phyloP scores from a whole-genome alignment of 768 basidiomycete genomes.

The Podaxis pistillaris region DNA sequence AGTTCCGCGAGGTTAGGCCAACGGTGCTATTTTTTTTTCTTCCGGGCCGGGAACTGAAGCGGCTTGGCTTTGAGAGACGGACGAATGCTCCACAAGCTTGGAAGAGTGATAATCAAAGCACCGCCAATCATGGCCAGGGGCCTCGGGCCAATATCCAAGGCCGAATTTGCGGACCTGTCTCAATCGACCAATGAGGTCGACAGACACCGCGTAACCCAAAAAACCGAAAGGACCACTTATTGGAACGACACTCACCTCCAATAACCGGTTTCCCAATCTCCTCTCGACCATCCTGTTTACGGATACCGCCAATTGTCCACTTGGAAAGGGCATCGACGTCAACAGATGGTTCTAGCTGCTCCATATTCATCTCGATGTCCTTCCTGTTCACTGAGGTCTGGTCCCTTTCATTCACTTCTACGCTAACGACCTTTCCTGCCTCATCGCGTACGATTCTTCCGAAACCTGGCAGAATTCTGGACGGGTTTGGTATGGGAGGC shows the following conservation, averaged over 20 bases:
- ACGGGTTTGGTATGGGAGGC: conserved; percentile 12
- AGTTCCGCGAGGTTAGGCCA: neutral
- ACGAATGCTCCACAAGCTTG: too few relatives aligned
- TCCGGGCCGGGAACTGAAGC: neutral
- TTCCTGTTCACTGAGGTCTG: conserved; percentile 26
- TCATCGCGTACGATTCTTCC: conserved; percentile 84
- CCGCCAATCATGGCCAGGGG: too few relatives aligned
- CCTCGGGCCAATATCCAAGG: too few relatives aligned
- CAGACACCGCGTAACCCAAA: neutral
- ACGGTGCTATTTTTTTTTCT: neutral
- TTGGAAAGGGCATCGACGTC: conserved; percentile 30
- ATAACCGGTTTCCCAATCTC: conserved; percentile 18
- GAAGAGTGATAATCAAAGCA: too few relatives aligned
- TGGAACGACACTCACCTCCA: conserved; percentile 26
- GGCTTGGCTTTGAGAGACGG: neutral
- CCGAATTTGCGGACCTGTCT: too few relatives aligned
- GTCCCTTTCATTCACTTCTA: conserved; percentile 63
- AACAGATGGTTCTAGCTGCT: conserved; percentile 36
- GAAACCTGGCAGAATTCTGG: conserved; percentile 56
- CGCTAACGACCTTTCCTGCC: conserved; percentile 67
- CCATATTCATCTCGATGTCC: conserved; percentile 31
- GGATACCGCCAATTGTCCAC: conserved; percentile 37
- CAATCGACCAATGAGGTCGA: neutral
- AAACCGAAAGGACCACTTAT: neutral
- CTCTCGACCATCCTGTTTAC: conserved; percentile 20